These are phyloP conservation scores for Alternaria brassicicola DNA, from an alignment of 2,329 filamentous ascomycete species.

Conservation along the genomic window DNA sequence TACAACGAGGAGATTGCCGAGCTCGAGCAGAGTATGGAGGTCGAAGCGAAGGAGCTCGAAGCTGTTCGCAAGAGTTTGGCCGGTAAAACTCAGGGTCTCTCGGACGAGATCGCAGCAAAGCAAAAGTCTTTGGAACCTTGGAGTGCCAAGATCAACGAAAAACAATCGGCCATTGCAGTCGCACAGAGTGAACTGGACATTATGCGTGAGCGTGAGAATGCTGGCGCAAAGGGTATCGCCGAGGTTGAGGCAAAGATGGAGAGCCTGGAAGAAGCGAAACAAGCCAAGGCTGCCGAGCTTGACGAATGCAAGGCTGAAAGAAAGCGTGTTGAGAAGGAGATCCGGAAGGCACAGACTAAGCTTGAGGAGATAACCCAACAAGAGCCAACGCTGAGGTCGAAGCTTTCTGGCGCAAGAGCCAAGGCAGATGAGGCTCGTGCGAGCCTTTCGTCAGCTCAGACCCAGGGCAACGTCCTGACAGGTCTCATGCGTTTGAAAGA, in stretches of 20 bases:
- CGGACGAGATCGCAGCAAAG: slow-evolving; percentile 87
- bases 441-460: slow-evolving; percentile 87
- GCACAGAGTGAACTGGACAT: slow-evolving; percentile 95
- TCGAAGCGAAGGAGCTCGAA: slow-evolving; percentile 81
- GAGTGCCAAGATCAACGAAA: slow-evolving; percentile 96
- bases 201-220: slow-evolving; percentile 84
- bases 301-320: slow-evolving; percentile 77
- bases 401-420: slow-evolving; percentile 87
- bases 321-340: slow-evolving; percentile 74
- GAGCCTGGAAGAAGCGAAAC: slow-evolving; percentile 72
- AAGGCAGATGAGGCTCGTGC: slow-evolving; percentile 96
- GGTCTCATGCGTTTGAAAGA: slow-evolving; percentile 94
- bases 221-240: slow-evolving; percentile 80
- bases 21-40: slow-evolving; percentile 76
- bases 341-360: slow-evolving; percentile 72
- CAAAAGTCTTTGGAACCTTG: slow-evolving; percentile 95
- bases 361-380: slow-evolving; percentile 73
- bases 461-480: slow-evolving; percentile 87
- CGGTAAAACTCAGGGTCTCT: slow-evolving; percentile 93
- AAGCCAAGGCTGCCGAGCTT: slow-evolving; percentile 74
- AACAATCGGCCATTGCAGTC: slow-evolving; percentile 90
- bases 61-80: slow-evolving; percentile 87
- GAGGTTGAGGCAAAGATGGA: slow-evolving; percentile 82
- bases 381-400: slow-evolving; percentile 81
- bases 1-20: slow-evolving; percentile 74